Percentiles rank a stretch among this genome's conserved stretches.
phyloP scores from a whole-genome alignment of 352 stramenopile species.

The Saprolegnia parasitica region DNA sequence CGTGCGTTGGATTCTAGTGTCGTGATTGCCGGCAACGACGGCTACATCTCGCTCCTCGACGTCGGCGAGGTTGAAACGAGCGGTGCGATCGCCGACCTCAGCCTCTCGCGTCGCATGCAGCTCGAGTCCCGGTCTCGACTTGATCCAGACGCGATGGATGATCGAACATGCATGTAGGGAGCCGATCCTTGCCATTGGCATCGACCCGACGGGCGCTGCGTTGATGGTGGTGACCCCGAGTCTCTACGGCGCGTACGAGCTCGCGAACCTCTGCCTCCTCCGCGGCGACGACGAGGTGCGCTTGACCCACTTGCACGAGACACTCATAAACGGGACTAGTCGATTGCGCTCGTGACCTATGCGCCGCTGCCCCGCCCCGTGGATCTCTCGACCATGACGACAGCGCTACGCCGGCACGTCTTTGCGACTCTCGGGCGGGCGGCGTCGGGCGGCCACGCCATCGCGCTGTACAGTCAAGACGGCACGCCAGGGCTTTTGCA shows the following conservation, averaged over 20 bases:
- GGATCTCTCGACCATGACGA: constrained; percentile 40
- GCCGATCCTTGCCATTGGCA: constrained; percentile 40
- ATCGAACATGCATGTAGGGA: constrained; percentile 33
- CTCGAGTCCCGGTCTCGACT: constrained; percentile 39
- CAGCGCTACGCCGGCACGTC: constrained; percentile 42
- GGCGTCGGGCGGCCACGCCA: constrained; percentile 36
- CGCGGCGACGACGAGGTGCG: constrained; percentile 57
- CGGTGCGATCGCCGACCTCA: constrained; percentile 47
- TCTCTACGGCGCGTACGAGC: constrained; percentile 59
- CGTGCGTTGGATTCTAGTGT: constrained; percentile 36
- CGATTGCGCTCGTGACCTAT: constrained; percentile 40
- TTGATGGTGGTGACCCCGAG: constrained; percentile 60
- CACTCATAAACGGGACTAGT: constrained; percentile 23
- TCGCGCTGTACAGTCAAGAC: constrained; percentile 60
- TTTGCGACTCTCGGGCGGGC: constrained; percentile 46
- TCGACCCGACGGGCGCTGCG: constrained; percentile 45
- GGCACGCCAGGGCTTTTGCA: constrained; percentile 53
- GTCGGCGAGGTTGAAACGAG: constrained; percentile 45
- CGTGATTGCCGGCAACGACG: constrained; percentile 52
- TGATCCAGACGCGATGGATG: constrained; percentile 24
- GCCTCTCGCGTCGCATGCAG: constrained; percentile 57
- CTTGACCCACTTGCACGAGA: too few relatives aligned
- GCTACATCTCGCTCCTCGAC: constrained; percentile 62
- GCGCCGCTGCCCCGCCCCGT: constrained; percentile 45
- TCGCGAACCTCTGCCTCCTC: constrained; percentile 65